phyloP scores from a whole-genome alignment of 1,139 yeast genomes.

The Tardiomyces depauwii region DNA sequence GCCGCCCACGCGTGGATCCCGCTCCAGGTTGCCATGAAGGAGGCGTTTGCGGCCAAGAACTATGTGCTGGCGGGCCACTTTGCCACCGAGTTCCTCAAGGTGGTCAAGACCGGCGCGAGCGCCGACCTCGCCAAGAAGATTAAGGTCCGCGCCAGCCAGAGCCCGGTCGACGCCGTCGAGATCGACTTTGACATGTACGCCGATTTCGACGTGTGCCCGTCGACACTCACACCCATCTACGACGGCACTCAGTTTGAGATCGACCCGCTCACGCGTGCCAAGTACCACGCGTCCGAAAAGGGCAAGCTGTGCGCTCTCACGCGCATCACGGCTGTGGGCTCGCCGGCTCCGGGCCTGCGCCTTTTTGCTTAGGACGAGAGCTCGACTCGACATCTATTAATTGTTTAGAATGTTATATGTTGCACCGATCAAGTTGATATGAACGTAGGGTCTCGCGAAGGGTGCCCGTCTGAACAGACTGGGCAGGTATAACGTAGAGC shows the following conservation, averaged over 20 bases:
- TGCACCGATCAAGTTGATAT: not conserved
- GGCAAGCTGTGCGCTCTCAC: constrained; percentile 76
- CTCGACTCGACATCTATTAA: not conserved
- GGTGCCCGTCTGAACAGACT: no score
- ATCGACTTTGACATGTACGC: constrained; percentile 90
- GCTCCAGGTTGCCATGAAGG: constrained; percentile 89
- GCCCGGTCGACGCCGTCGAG: constrained; percentile 78
- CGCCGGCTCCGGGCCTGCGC: constrained; percentile 92
- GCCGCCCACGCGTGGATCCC: constrained; percentile 81
- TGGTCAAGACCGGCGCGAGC: constrained; percentile 61
- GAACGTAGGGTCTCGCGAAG: no score
- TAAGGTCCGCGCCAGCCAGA: constrained; percentile 65
- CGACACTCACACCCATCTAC: constrained; percentile 81
- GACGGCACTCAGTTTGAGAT: constrained; percentile 54
- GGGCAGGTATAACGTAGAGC: no score
- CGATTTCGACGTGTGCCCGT: constrained; percentile 82
- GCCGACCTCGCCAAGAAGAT: constrained; percentile 85
- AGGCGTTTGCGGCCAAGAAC: constrained; percentile 79
- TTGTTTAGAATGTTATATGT: not conserved
- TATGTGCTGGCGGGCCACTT: constrained; percentile 82
- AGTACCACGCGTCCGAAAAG: constrained; percentile 64
- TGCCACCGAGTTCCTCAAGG: constrained; percentile 69
- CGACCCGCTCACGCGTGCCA: constrained; percentile 78
- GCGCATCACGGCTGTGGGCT: constrained; percentile 69
- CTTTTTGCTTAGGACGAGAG: constrained; percentile 21